These are phyloP conservation scores for Colletotrichum karsti DNA, from an alignment of 2,329 filamentous ascomycete species.

Conservation along the genomic window DNA sequence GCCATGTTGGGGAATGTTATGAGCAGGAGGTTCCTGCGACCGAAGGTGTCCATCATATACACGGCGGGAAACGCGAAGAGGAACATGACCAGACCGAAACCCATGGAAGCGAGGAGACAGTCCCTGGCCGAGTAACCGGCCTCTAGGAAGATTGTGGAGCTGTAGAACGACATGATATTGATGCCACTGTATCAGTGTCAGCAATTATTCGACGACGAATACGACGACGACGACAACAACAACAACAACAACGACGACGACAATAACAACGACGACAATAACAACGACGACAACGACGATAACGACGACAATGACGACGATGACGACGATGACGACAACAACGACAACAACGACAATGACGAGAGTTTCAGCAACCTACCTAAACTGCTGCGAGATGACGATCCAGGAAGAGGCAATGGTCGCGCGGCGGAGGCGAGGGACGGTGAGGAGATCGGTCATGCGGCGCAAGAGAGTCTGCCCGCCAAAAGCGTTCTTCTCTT, in stretches of 20 bases:
- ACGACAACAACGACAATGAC: too few species aligned
- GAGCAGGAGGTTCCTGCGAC: conserved; percentile 58
- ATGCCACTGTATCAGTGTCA: too few species aligned
- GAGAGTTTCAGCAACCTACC: background rate
- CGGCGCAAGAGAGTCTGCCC: conserved; percentile 48
- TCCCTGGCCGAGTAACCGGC: conserved; percentile 50
- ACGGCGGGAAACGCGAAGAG: conserved; percentile 66
- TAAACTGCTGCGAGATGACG: conserved; percentile 42
- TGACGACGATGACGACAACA: too few species aligned
- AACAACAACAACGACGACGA: too few species aligned
- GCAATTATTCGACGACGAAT: too few species aligned
- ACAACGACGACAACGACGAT: too few species aligned
- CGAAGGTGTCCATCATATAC: conserved; percentile 67
- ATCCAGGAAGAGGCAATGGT: conserved; percentile 41
- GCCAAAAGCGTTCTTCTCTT: conserved; percentile 47
- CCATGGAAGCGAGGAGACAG: conserved; percentile 62
- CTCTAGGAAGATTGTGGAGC: conserved; percentile 55
- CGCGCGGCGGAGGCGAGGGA: conserved; percentile 55
- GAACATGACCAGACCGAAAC: conserved; percentile 67
- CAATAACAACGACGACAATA: too few species aligned
- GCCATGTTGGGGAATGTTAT: conserved; percentile 54
- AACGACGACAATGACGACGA: too few species aligned
- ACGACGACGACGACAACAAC: too few species aligned
- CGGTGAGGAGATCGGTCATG: conserved; percentile 55
- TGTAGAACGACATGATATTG: conserved; percentile 60